Conservation (phyloP, 176 grass and related monocot species). For the Oryza glumipatula region DNA sequence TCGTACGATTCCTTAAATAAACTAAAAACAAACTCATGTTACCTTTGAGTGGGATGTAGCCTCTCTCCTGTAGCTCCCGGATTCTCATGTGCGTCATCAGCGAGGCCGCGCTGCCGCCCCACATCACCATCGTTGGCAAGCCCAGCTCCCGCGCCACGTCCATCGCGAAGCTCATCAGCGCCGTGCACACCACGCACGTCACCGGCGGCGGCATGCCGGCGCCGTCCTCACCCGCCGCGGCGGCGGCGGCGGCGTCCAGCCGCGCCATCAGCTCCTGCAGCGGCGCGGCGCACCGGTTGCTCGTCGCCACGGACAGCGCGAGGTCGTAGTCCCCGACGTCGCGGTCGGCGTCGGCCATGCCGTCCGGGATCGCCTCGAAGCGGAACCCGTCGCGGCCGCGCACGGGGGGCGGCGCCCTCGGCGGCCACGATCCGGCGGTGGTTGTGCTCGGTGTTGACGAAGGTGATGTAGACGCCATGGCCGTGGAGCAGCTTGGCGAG, state of each 20-base stretch:
- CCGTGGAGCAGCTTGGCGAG: conserved; percentile 45
- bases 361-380: conserved; percentile 32
- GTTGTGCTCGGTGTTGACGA: conserved; percentile 26
- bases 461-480: conserved; percentile 59
- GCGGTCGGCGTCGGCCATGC: background rate
- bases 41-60: conserved; percentile 49
- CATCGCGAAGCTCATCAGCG: too few relatives aligned
- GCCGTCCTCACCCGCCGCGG: background rate
- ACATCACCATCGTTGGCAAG: conserved; percentile 31
- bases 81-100: conserved; percentile 32
- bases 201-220: background rate
- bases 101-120: conserved; percentile 4
- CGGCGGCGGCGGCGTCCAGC: background rate
- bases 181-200: background rate
- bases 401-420: background rate
- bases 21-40: background rate
- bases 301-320: too few relatives aligned
- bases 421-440: background rate
- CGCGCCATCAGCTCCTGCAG: conserved; percentile 16
- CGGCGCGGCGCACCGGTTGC: too few relatives aligned
- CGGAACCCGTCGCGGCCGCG: conserved; percentile 11
- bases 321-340: too few relatives aligned
- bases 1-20: too few relatives aligned
- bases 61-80: conserved; percentile 37
- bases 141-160: background rate